phyloP scores from a whole-genome alignment of 1,284 basidiomycete species.

The Ustilago shanxiensis region DNA sequence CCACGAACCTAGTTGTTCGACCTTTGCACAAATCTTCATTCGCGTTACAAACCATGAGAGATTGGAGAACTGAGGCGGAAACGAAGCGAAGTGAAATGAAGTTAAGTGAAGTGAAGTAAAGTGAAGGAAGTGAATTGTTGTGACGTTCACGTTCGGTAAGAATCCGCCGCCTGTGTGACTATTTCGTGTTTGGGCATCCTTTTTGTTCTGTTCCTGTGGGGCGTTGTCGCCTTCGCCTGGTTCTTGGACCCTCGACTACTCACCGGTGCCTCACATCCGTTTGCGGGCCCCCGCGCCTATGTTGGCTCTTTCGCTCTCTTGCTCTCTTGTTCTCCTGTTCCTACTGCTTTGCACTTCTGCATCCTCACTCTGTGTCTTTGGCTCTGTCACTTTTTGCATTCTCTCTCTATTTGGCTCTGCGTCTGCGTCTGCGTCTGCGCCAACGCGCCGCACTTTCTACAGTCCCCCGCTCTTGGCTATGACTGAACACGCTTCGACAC shows the following conservation, averaged over 20 bases:
- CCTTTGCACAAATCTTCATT: neutral
- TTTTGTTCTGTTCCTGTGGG: neutral
- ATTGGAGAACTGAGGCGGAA: too few species aligned
- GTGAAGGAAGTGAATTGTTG: too few species aligned
- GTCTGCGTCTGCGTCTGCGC: conserved; percentile 6
- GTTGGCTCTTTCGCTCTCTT: neutral
- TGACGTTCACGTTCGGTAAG: conserved; percentile 4
- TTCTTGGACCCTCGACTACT: neutral
- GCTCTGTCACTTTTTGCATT: neutral
- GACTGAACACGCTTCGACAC: neutral
- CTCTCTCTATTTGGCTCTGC: too few species aligned
- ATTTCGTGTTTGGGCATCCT: too few species aligned
- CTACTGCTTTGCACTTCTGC: neutral
- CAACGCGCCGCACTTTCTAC: conserved; percentile 8
- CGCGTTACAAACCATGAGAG: too few species aligned
- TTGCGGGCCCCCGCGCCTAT: conserved; percentile 14
- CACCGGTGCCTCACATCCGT: conserved; percentile 7
- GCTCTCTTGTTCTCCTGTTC: conserved; percentile 1
- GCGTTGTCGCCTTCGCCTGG: neutral
- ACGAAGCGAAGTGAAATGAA: neutral
- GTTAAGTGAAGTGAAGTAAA: neutral
- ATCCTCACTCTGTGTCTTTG: neutral
- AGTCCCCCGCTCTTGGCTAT: neutral
- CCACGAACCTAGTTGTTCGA: too few species aligned
- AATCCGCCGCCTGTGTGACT: conserved; percentile 5